Percentiles rank a stretch among this genome's conserved stretches.
Conservation (phyloP, 352 stramenopile genomes). For the Pythium biforme region DNA sequence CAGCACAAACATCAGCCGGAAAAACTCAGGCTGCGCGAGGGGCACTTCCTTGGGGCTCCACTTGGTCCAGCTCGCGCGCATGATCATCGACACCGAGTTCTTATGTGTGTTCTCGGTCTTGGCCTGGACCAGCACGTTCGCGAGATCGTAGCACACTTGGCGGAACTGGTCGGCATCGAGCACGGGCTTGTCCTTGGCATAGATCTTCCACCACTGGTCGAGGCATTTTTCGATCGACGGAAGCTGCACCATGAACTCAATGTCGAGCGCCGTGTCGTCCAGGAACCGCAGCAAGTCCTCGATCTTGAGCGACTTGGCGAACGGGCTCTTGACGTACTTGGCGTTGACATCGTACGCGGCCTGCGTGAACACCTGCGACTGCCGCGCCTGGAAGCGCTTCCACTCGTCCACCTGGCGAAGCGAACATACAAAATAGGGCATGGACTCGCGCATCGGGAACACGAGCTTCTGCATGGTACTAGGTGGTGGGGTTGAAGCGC, state of each 20-base stretch:
- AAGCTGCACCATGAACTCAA: constrained; percentile 82
- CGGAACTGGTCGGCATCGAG: constrained; percentile 71
- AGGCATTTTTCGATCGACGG: constrained; percentile 82
- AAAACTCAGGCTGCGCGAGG: constrained; percentile 59
- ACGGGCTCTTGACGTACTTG: constrained; percentile 78
- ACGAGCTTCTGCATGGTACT: constrained; percentile 51
- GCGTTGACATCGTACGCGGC: constrained; percentile 63
- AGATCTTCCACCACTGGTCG: constrained; percentile 64
- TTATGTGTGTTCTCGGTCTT: constrained; percentile 80
- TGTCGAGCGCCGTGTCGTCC: constrained; percentile 71
- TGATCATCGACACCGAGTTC: constrained; percentile 77
- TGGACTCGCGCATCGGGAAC: constrained; percentile 67
- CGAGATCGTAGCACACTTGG: constrained; percentile 67
- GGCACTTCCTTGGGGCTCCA: constrained; percentile 59
- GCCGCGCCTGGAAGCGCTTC: constrained; percentile 63
- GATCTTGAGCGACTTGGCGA: constrained; percentile 55
- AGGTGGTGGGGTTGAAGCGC: no score
- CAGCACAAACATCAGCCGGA: constrained; percentile 67
- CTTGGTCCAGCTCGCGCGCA: constrained; percentile 66
- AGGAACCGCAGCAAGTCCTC: constrained; percentile 71
- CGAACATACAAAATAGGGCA: constrained; percentile 79
- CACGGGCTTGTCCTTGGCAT: constrained; percentile 35
- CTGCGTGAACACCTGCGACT: constrained; percentile 49
- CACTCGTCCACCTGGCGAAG: constrained; percentile 67
- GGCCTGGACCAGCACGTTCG: constrained; percentile 66